Evolutionary conservation across 352 stramenopile genomes (phyloP).

Genomic region (Pseudoperonospora humuli): DNA sequence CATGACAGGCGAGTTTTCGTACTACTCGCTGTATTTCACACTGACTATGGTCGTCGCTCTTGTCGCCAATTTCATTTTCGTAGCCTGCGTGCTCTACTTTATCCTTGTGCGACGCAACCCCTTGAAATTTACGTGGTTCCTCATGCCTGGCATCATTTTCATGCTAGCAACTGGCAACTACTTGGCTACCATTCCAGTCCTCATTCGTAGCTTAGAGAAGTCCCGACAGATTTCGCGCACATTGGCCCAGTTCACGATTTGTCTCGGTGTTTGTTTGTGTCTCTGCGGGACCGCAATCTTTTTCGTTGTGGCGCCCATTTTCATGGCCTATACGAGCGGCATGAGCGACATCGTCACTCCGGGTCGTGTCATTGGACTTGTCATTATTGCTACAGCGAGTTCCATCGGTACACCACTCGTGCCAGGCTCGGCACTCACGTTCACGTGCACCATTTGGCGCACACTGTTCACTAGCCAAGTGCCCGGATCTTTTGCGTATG

Average conservation of each 20-base stretch:
- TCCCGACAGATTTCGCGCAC: constrained; percentile 56
- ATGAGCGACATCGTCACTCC: constrained; percentile 32
- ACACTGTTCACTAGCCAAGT: constrained; percentile 35
- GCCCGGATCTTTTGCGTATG: constrained; percentile 34
- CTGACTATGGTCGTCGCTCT: constrained; percentile 37
- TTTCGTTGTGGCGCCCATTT: constrained; percentile 43
- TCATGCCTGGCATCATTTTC: constrained; percentile 46
- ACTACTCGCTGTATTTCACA: constrained; percentile 28
- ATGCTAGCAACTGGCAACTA: constrained; percentile 44
- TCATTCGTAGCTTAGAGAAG: constrained; percentile 55
- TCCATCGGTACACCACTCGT: constrained; percentile 43
- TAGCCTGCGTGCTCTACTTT: constrained; percentile 45
- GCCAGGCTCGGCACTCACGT: constrained; percentile 28
- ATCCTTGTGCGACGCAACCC: constrained; percentile 59
- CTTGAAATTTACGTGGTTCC: constrained; percentile 46
- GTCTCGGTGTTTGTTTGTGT: constrained; percentile 38
- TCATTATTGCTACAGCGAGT: constrained; percentile 38
- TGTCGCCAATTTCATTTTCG: constrained; percentile 36
- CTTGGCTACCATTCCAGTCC: constrained; percentile 44
- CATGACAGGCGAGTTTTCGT: constrained; percentile 36
- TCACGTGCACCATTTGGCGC: constrained; percentile 50
- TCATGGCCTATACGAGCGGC: constrained; percentile 55
- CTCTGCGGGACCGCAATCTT: constrained; percentile 46
- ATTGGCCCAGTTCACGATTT: constrained; percentile 53
- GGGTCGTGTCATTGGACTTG: constrained; percentile 31